Percentiles rank a stretch among this genome's conserved stretches.
These are phyloP conservation scores for Phoenix roebelenii DNA, from an alignment of 176 grass and related monocot species.

Conservation along the genomic window DNA sequence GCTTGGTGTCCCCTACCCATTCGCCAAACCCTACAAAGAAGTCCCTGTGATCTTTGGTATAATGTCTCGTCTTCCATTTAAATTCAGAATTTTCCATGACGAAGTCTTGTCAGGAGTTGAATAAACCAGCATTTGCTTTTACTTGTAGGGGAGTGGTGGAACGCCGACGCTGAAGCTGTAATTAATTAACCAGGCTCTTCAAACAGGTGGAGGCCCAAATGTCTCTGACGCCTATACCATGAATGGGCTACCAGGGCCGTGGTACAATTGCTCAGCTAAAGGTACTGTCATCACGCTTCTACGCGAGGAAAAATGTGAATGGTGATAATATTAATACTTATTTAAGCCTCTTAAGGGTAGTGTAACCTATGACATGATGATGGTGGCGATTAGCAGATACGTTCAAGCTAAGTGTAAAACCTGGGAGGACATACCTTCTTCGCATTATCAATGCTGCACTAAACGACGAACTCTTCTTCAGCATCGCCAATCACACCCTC, in stretches of 20 bases:
- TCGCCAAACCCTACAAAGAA: conserved; percentile 11
- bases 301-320: no score
- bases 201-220: conserved; percentile 5
- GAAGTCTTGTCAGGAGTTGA: background rate
- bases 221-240: conserved; percentile 14
- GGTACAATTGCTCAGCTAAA: conserved; percentile 4
- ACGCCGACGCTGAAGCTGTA: conserved; percentile 8
- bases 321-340: no score
- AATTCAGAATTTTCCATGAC: background rate
- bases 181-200: conserved; percentile 8
- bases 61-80: no score
- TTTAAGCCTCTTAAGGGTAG: no score
- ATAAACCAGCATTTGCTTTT: no score
- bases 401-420: conserved; percentile 46
- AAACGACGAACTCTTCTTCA: conserved; percentile 62
- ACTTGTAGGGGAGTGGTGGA: conserved; percentile 12
- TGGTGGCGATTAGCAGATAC: conserved; percentile 23
- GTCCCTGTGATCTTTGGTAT: conserved; percentile 7
- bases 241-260: conserved; percentile 8
- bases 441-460: conserved; percentile 64
- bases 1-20: conserved; percentile 2
- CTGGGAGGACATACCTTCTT: conserved; percentile 45
- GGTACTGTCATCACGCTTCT: background rate
- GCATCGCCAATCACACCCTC: conserved; percentile 50
- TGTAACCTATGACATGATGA: no score